Percentiles rank a stretch among this genome's conserved stretches.
phyloP scores from a whole-genome alignment of 1,284 basidiomycete species.

The Ceratobasidium sp. region DNA sequence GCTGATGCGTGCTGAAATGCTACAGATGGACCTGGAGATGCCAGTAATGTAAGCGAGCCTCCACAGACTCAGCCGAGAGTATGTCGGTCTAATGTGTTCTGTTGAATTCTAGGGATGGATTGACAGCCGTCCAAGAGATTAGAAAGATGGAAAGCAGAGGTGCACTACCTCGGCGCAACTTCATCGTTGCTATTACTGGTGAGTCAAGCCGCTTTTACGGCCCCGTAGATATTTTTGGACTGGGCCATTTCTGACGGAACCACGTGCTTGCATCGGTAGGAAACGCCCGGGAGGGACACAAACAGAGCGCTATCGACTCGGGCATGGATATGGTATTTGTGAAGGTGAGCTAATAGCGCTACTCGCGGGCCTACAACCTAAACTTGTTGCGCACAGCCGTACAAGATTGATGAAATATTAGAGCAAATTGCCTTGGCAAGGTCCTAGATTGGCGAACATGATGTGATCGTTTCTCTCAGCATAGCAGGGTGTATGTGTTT shows the following conservation, averaged over 20 bases:
- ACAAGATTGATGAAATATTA: conserved; percentile 44
- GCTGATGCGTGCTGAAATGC: conserved; percentile 3
- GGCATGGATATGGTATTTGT: conserved; percentile 46
- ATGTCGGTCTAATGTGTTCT: not conserved
- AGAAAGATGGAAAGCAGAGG: conserved; percentile 44
- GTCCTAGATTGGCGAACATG: conserved; percentile 6
- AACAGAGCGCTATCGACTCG: conserved; percentile 44
- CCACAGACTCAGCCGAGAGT: not conserved
- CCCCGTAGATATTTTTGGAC: not conserved
- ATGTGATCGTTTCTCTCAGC: not conserved
- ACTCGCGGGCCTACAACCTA: not conserved
- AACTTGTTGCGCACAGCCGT: conserved; percentile 42
- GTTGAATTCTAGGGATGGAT: conserved; percentile 43
- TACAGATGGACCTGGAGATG: conserved; percentile 48
- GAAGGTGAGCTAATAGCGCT: conserved; percentile 21
- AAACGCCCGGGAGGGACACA: conserved; percentile 40
- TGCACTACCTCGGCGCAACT: conserved; percentile 42
- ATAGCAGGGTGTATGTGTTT: conserved; percentile 1
- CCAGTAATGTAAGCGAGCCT: conserved; percentile 45
- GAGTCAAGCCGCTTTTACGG: conserved; percentile 36
- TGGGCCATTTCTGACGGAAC: not conserved
- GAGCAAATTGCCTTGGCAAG: conserved; percentile 39
- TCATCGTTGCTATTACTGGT: conserved; percentile 46
- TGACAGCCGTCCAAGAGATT: conserved; percentile 47
- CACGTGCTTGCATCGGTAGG: not conserved